A percentile compares a stretch with the other conserved stretches of the same genome.
Evolutionary conservation across 192 early-diverging fungal genomes (phyloP).

Genomic region (Backusella tuberculispora): DNA sequence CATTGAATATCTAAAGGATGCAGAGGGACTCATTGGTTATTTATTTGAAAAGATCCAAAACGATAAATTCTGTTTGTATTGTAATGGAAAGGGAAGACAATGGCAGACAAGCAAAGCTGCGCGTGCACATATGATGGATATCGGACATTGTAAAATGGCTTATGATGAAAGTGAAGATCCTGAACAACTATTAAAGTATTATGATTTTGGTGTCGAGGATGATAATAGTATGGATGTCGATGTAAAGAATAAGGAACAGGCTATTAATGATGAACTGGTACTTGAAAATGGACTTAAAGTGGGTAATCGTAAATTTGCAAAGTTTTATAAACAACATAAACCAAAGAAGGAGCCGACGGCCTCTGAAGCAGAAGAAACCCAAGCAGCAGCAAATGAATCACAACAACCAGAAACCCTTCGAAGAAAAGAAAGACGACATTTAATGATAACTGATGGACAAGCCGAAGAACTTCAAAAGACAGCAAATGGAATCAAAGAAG

Average conservation of each 20-base stretch:
- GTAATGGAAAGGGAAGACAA: conserved; percentile 88
- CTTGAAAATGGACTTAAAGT: conserved; percentile 20
- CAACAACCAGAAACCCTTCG: conserved; percentile 3
- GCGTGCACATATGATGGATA: conserved; percentile 90
- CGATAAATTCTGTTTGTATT: conserved; percentile 95
- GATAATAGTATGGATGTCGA: conserved; percentile 24
- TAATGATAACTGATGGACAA: conserved; percentile 11
- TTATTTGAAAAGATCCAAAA: conserved; percentile 90
- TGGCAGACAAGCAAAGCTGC: conserved; percentile 87
- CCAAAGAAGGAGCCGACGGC: background rate
- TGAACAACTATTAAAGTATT: conserved; percentile 90
- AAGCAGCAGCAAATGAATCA: background rate
- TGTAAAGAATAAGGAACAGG: background rate
- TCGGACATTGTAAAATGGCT: conserved; percentile 94
- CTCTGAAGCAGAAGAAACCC: background rate
- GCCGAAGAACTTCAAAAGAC: background rate
- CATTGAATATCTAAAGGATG: conserved; percentile 86
- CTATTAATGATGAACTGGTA: conserved; percentile 3
- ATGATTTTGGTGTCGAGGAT: conserved; percentile 77
- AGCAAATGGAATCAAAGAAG: background rate
- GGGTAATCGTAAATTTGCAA: conserved; percentile 24
- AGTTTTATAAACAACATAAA: conserved; percentile 28
- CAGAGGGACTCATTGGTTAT: conserved; percentile 85
- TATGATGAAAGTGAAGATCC: conserved; percentile 91
- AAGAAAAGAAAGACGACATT: conserved; percentile 12